A percentile compares a stretch with the other conserved stretches of the same genome.
Conservation (phyloP, 306 rosid species). For the Begonia peltatifolia region DNA sequence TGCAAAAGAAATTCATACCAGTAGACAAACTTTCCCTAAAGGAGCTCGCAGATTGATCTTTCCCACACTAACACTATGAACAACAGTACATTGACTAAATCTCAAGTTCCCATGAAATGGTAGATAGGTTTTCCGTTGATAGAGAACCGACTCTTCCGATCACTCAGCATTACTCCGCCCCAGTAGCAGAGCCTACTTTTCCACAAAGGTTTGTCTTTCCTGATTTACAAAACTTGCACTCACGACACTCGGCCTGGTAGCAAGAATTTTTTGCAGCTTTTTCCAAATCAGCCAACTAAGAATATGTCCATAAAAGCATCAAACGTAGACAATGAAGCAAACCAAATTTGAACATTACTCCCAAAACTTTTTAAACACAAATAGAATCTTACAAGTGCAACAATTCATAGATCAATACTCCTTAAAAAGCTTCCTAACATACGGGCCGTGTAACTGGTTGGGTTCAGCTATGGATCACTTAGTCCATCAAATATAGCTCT, state of each 20-base stretch:
- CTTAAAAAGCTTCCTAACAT: too few relatives aligned
- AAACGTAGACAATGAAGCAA: too few relatives aligned
- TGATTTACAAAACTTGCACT: conserved; percentile 94
- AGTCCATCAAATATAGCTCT: too few relatives aligned
- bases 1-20: conserved; percentile 23
- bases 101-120: conserved; percentile 98
- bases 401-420: too few relatives aligned
- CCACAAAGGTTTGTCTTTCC: conserved; percentile 97
- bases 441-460: too few relatives aligned
- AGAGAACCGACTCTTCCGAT: conserved; percentile 73
- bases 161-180: conserved; percentile 87
- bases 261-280: too few relatives aligned
- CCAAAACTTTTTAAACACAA: too few relatives aligned
- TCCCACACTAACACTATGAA: conserved; percentile 92
- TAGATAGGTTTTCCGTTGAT: conserved; percentile 67
- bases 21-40: conserved; percentile 85
- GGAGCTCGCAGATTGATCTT: conserved; percentile 79
- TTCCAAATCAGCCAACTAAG: too few relatives aligned
- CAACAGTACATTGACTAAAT: conserved; percentile 89
- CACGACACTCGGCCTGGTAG: conserved; percentile 90
- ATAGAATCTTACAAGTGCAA: too few relatives aligned
- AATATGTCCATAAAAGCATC: too few relatives aligned
- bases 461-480: too few relatives aligned
- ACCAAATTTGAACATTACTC: too few relatives aligned
- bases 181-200: conserved; percentile 79